Percentiles rank a stretch among this genome's conserved stretches.
Evolutionary conservation across 352 stramenopile species (phyloP).

Genomic region (Globisporangium orthogonon): DNA sequence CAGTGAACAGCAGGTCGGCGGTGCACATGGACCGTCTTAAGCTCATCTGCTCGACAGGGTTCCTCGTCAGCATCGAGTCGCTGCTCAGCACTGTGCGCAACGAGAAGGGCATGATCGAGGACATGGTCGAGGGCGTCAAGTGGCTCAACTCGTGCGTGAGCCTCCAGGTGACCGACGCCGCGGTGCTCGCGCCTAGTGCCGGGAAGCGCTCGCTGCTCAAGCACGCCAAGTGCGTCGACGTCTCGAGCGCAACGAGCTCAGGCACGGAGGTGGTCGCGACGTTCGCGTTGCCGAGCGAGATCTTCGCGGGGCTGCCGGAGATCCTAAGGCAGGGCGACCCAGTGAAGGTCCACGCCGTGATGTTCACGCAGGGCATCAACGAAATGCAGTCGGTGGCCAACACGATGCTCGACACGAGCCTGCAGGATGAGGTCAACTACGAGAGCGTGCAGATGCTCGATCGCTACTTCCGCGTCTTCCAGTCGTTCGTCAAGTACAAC

Average conservation of each 20-base stretch:
- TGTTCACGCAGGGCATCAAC: slow-evolving; percentile 92
- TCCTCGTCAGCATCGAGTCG: slow-evolving; percentile 92
- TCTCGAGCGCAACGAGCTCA: slow-evolving; percentile 34
- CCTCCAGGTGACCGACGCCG: slow-evolving; percentile 43
- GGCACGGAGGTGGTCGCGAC: slow-evolving; percentile 53
- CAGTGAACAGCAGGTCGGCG: slow-evolving; percentile 48
- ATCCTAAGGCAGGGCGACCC: slow-evolving; percentile 56
- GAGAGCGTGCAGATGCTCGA: slow-evolving; percentile 65
- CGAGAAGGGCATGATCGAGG: slow-evolving; percentile 95
- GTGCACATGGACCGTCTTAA: slow-evolving; percentile 50
- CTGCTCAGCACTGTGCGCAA: slow-evolving; percentile 91
- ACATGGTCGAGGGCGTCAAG: slow-evolving; percentile 82
- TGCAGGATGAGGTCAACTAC: slow-evolving; percentile 84
- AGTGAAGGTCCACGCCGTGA: slow-evolving; percentile 69
- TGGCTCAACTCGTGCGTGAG: slow-evolving; percentile 80
- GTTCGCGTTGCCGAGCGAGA: slow-evolving; percentile 53
- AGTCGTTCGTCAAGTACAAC: slow-evolving; percentile 43
- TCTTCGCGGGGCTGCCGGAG: slow-evolving; percentile 53
- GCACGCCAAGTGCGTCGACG: slow-evolving; percentile 73
- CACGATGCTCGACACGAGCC: slow-evolving; percentile 68
- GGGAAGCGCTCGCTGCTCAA: slow-evolving; percentile 35
- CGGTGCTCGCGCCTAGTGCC: slow-evolving; percentile 21
- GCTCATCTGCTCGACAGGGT: slow-evolving; percentile 67
- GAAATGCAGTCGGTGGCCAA: slow-evolving; percentile 92
- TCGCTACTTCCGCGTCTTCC: slow-evolving; percentile 75